These are phyloP conservation scores for Zygosaccharomyces pseudobailii DNA, from an alignment of 1,139 yeast species.

Conservation along the genomic window DNA sequence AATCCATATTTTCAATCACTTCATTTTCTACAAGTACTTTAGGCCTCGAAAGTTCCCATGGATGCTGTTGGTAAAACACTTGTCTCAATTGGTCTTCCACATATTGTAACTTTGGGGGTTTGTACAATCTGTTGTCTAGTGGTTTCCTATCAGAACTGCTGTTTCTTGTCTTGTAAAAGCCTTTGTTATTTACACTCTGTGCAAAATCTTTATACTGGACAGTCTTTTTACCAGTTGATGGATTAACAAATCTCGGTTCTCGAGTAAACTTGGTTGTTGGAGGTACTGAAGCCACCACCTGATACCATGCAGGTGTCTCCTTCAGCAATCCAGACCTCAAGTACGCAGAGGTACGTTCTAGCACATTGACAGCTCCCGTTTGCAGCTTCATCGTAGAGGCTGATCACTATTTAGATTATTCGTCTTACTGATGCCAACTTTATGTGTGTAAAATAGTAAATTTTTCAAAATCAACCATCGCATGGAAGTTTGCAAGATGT, in stretches of 20 bases:
- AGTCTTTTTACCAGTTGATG: constrained; percentile 26
- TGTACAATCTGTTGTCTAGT: constrained; percentile 41
- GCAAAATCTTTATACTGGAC: constrained; percentile 17
- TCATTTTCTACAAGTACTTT: constrained; percentile 73
- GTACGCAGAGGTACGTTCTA: constrained; percentile 72
- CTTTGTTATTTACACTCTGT: constrained; percentile 14
- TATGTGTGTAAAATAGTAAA: background rate
- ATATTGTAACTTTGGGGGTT: constrained; percentile 60
- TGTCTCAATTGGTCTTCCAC: constrained; percentile 80
- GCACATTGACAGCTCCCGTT: constrained; percentile 61
- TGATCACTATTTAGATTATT: background rate
- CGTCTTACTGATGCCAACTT: background rate
- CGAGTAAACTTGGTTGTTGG: constrained; percentile 59
- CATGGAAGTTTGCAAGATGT: background rate
- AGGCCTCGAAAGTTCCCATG: constrained; percentile 98
- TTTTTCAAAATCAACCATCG: background rate
- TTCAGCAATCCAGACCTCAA: constrained; percentile 59
- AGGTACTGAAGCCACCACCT: constrained; percentile 74
- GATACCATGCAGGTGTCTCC: constrained; percentile 81
- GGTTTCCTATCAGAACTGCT: constrained; percentile 31
- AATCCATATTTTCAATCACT: constrained; percentile 55
- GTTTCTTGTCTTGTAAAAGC: constrained; percentile 49
- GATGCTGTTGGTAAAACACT: constrained; percentile 85
- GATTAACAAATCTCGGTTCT: constrained; percentile 42
- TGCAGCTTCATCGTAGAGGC: constrained; percentile 54